A percentile compares a stretch with the other conserved stretches of the same genome.
Conservation (phyloP, 129 eudicot genomes). For the Flaveria trinervia region DNA sequence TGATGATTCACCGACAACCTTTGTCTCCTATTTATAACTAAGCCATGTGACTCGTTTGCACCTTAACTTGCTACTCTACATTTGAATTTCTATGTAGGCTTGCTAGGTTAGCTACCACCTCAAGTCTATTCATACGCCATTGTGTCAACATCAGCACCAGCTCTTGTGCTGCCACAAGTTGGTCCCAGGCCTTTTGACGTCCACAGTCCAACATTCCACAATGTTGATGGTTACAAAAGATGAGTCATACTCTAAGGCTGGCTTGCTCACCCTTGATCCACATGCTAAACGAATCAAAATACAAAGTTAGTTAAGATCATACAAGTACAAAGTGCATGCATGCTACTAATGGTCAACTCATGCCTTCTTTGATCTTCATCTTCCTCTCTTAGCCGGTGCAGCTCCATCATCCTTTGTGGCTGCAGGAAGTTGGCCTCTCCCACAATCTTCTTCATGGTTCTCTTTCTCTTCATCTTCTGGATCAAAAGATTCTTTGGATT, state of each 20-base stretch:
- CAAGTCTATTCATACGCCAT: too few relatives aligned
- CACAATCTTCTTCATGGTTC: slow-evolving; percentile 35
- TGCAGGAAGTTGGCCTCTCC: too few relatives aligned
- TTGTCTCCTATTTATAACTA: too few relatives aligned
- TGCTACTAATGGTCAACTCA: slow-evolving; percentile 30
- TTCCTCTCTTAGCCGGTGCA: slow-evolving; percentile 43
- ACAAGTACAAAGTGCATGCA: background rate
- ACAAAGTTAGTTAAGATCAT: slow-evolving; percentile 9
- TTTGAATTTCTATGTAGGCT: too few relatives aligned
- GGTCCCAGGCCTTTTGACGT: background rate
- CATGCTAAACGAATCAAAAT: slow-evolving; percentile 22
- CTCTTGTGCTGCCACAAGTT: background rate
- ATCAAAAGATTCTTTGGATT: slow-evolving; percentile 58
- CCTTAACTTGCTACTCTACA: too few relatives aligned
- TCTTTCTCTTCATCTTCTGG: slow-evolving; percentile 50
- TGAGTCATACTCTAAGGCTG: slow-evolving; percentile 23
- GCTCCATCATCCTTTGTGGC: slow-evolving; percentile 29
- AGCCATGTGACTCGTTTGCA: too few relatives aligned
- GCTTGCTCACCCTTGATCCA: slow-evolving; percentile 6
- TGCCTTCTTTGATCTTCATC: slow-evolving; percentile 75
- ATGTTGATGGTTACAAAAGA: background rate
- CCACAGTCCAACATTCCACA: background rate
- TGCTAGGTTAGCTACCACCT: too few relatives aligned
- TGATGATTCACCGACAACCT: too few relatives aligned
- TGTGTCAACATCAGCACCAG: too few relatives aligned